Conservation (phyloP, 176 grass and related monocot genomes). For the Eleusine indica region DNA sequence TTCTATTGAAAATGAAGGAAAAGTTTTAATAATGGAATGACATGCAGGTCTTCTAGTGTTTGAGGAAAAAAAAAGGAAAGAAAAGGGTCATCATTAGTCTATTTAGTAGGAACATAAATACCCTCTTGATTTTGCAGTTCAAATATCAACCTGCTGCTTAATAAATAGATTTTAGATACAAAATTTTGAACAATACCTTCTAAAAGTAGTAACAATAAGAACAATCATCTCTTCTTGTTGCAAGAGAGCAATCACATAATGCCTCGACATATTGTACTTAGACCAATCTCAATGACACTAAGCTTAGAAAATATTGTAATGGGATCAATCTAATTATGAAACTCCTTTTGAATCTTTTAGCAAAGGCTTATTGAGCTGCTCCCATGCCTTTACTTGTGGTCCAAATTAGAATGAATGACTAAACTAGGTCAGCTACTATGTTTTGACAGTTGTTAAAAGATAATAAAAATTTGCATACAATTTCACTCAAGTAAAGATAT, state of each 20-base stretch:
- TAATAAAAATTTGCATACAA: background rate
- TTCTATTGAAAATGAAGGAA: slow-evolving; percentile 56
- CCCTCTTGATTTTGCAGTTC: background rate
- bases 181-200: slow-evolving; percentile 9
- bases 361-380: background rate
- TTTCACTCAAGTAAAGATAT: too few relatives aligned
- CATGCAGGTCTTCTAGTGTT: background rate
- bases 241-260: slow-evolving; percentile 7
- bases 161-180: slow-evolving; percentile 9
- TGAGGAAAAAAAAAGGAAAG: background rate
- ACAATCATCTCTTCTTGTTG: slow-evolving; percentile 17
- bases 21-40: background rate
- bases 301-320: background rate
- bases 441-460: too few relatives aligned
- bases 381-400: background rate
- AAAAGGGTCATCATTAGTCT: slow-evolving; percentile 31
- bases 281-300: background rate
- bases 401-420: background rate
- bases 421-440: background rate
- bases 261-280: background rate
- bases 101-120: slow-evolving; percentile 42
- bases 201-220: background rate
- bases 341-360: background rate
- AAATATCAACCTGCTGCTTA: slow-evolving; percentile 14
- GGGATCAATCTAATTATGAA: too few relatives aligned